These are phyloP conservation scores for Debaryomyces robertsiae DNA, from an alignment of 1,139 yeast genomes.

Conservation along the genomic window DNA sequence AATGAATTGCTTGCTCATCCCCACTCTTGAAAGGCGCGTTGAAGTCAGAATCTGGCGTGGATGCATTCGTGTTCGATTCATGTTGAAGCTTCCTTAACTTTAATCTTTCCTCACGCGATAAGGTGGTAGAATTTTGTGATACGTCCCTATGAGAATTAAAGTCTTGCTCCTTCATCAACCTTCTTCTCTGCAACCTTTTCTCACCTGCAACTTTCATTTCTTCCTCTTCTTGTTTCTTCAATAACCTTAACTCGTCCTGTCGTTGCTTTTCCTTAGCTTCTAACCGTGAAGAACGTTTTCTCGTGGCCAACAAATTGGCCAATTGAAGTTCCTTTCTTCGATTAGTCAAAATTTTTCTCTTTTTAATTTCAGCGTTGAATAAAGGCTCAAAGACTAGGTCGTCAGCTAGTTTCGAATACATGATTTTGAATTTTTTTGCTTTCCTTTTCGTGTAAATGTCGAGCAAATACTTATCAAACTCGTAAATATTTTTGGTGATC, in stretches of 20 bases:
- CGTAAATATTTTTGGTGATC: conserved; percentile 35
- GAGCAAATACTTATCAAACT: conserved; percentile 27
- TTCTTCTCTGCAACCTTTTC: conserved; percentile 42
- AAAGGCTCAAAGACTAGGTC: conserved; percentile 27
- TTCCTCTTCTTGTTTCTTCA: conserved; percentile 34
- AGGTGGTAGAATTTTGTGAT: conserved; percentile 24
- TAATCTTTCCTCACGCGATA: conserved; percentile 47
- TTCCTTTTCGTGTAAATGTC: conserved; percentile 20
- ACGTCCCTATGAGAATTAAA: conserved; percentile 6
- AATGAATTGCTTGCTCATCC: no score
- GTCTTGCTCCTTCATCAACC: conserved; percentile 23
- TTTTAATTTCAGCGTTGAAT: conserved; percentile 33
- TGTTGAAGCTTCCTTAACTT: conserved; percentile 31
- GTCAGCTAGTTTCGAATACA: conserved; percentile 22
- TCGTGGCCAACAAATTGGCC: conserved; percentile 48
- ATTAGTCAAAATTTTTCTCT: conserved; percentile 44
- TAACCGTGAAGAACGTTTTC: conserved; percentile 52
- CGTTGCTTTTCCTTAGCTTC: conserved; percentile 53
- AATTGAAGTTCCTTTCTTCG: conserved; percentile 52
- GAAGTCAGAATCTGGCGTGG: conserved; percentile 4
- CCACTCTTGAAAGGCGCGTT: no score
- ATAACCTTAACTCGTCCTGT: conserved; percentile 39
- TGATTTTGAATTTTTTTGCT: conserved; percentile 20
- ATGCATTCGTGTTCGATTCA: conserved; percentile 9
- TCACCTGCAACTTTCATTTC: conserved; percentile 36